Evolutionary conservation across 225 moss, liverwort and hornwort species (phyloP), one percentile per base, ranked within the genome.

Genomic region (Asterella californica): DNA sequence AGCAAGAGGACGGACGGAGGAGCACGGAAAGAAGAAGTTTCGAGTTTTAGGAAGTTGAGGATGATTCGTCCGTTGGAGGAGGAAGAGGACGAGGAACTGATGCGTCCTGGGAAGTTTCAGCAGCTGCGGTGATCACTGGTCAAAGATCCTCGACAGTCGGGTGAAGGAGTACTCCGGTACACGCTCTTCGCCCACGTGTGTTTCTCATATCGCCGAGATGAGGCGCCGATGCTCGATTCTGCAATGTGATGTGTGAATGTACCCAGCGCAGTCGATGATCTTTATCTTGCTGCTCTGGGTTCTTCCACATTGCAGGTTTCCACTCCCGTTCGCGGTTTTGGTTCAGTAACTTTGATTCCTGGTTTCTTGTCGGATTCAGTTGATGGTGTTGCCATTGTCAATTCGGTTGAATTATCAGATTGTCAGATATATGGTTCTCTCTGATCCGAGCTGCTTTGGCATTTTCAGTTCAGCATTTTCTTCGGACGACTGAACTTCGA

Each of bases 11-110:
- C n/a, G 70, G 21, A 24, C 21, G 53, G 53, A 54, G 53, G 53
- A 54, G 19, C 15, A 1, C 53, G 53, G 68, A 45, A 8, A 25
- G 48, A 8, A 25, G 48, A 27, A 27, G 46, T 25, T 30, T 71
- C 24, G 71, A 46, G 71, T n/a, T 46, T 47, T 12, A 5, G 46
- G 47, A 42, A 71, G 47, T 47, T 48, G 71, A 71, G 70, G 42
- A 42, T 70, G 70, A 38, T 45, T 37, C 70, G 37, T 24, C 70
- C 42, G 25, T 45, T 70, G 70, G 70, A 38, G 47, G 71, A 71
- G 24, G 71, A 70, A 2, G 70, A 70, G 10, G 70, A 70, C 4
- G 70, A 47, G 2, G 47, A 71, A 25, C 47, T 71, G 47, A 71
- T 47, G 47, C 6, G 47, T 9, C 38, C 19, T 24, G 38, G 36